phyloP scores from a whole-genome alignment of 345 rosid genomes.

The Pelargonium nanum region DNA sequence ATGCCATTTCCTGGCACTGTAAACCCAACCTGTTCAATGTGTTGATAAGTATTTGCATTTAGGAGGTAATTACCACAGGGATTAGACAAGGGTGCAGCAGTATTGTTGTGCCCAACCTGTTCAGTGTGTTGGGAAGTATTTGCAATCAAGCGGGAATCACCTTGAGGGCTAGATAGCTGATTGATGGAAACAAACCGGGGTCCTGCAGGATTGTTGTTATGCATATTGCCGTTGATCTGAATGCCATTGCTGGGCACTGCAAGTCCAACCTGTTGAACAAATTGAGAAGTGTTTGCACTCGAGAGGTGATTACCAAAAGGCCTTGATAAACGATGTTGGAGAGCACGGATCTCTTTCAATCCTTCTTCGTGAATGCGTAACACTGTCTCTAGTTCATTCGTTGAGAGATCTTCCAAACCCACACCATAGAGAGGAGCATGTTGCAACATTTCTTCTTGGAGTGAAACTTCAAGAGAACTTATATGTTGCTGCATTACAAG shows the following conservation, averaged over 20 bases:
- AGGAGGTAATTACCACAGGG: background rate
- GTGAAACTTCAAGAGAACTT: constrained; percentile 3
- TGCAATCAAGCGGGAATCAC: too few relatives aligned
- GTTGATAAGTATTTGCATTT: background rate
- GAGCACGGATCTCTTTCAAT: background rate
- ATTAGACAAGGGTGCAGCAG: too few relatives aligned
- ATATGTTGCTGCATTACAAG: constrained; percentile 9
- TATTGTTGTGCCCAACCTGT: too few relatives aligned
- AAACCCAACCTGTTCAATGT: background rate
- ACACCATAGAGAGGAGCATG: constrained; percentile 12
- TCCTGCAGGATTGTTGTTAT: too few relatives aligned
- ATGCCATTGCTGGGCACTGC: too few relatives aligned
- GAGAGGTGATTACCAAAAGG: background rate
- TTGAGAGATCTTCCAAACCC: constrained; percentile 8
- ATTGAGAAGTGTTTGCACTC: background rate
- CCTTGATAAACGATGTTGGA: background rate
- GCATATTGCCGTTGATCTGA: too few relatives aligned
- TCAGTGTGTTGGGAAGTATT: too few relatives aligned
- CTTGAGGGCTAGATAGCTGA: too few relatives aligned
- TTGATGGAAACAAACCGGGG: too few relatives aligned
- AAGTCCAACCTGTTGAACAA: background rate
- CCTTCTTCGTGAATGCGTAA: constrained; percentile 12
- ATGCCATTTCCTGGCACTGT: too few relatives aligned
- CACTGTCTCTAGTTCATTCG: constrained; percentile 7
- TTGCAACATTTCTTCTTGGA: constrained; percentile 6